Base-by-base conservation (phyloP, 1,284 basidiomycete species). In the Tranzscheliella williamsii region DNA sequence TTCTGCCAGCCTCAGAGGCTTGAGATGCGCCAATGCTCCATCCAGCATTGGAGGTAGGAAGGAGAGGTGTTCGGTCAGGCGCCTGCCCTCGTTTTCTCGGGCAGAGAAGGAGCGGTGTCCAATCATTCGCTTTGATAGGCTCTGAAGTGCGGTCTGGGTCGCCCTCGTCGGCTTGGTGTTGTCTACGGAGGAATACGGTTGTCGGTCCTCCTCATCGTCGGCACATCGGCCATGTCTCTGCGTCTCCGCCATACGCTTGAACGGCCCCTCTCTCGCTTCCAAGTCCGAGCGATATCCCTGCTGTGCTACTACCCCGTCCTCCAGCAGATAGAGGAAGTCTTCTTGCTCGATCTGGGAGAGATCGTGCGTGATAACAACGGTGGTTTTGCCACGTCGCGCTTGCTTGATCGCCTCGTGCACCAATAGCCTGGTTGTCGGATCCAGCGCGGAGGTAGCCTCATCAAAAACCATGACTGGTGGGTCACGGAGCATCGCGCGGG, bases 361-460 rank as follows among this genome's bases (percentile, higher is more conserved):
- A 71, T 97, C 93, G 78, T 97, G 94, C 0, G 93, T 96, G 79
- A 97, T 95, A 53, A 97, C 87, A 72, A 99, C 87, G 0, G 94
- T 98, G 0, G 93, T 95, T 72, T 85, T 86, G 78, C 89, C 87
- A 20, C 78, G 79, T 17, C 91, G 83, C 89, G 91, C 93, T 16
- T 79, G 79, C 73, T 89, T 89, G 79, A 97, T 84, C 0, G 91
- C 90, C 60, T 90, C 87, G 62, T 91, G 91, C 8, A 97, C 91
- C 31, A 92, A 83, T 27, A 91, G 82, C 18, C 92, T 87, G 3
- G 91, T 89, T 0, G 88, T 88, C 17, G 87, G 85, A 79, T 98
- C 95, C 48, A 98, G 84, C 5, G 94, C 93, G 2, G 91, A 95
- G 5, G 93, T 97, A 1, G 91, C 89, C 81, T 98, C 95, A 74